Conservation (phyloP, 2,329 filamentous ascomycete genomes). For the Aspergillus ruber region DNA sequence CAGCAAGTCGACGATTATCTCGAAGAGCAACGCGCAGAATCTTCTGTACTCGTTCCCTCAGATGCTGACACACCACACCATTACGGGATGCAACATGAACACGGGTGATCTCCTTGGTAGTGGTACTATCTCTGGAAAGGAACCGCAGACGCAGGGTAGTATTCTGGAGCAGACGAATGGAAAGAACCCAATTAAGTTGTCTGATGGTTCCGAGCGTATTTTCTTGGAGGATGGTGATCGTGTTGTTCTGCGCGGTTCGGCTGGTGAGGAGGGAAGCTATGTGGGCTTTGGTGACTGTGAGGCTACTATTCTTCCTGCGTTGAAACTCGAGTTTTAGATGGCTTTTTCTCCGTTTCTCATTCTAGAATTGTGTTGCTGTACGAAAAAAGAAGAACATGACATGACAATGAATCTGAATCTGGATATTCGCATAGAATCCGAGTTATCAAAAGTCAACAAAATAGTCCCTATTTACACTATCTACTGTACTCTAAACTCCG, state of each 20-base stretch:
- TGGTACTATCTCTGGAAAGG: slow-evolving; percentile 67
- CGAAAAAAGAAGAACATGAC: neutral
- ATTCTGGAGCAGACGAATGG: slow-evolving; percentile 68
- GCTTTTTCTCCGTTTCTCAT: slow-evolving; percentile 2
- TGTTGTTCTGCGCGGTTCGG: slow-evolving; percentile 59
- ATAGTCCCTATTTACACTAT: neutral
- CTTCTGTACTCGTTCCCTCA: slow-evolving; percentile 78
- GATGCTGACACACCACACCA: slow-evolving; percentile 73
- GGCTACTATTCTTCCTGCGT: slow-evolving; percentile 53
- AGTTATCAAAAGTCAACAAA: neutral
- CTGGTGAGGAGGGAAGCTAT: slow-evolving; percentile 58
- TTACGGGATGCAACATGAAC: slow-evolving; percentile 68
- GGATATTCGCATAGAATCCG: neutral
- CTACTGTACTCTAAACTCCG: slow-evolving; percentile 28
- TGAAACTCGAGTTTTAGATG: slow-evolving; percentile 15
- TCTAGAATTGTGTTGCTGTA: neutral
- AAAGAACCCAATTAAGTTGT: slow-evolving; percentile 56
- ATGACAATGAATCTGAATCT: neutral
- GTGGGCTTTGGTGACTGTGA: slow-evolving; percentile 72
- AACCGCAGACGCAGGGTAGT: slow-evolving; percentile 56
- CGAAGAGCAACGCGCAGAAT: slow-evolving; percentile 56
- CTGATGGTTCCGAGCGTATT: slow-evolving; percentile 59
- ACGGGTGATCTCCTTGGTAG: slow-evolving; percentile 70
- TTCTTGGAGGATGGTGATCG: slow-evolving; percentile 72
- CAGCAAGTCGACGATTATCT: slow-evolving; percentile 52